A percentile compares a stretch with the other conserved stretches of the same genome.
Evolutionary conservation across 768 basidiomycete species (phyloP).

Genomic region (Grammothele lineata): DNA sequence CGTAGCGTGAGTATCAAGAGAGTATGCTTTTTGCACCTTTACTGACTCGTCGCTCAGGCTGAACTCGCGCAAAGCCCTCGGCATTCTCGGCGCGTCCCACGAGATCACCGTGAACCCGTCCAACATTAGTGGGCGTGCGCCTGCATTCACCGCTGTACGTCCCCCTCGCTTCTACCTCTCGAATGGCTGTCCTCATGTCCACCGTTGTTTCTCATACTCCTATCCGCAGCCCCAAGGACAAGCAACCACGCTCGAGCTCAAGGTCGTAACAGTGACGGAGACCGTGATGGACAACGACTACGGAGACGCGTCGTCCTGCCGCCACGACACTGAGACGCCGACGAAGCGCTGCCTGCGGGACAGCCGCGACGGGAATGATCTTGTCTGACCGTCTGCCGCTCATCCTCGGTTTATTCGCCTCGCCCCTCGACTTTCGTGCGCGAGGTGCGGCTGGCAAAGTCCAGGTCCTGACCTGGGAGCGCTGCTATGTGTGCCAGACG

Average conservation of each 20-base stretch:
- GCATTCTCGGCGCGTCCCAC: background rate
- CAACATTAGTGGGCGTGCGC: background rate
- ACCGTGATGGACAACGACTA: background rate
- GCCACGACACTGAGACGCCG: background rate
- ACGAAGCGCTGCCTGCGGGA: background rate
- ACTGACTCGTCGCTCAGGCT: background rate
- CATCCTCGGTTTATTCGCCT: too few species aligned
- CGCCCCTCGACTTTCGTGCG: too few species aligned
- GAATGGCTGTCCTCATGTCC: background rate
- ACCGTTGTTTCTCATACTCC: background rate
- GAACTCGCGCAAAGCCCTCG: conserved; percentile 2
- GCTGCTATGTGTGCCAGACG: too few species aligned
- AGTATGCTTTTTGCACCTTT: background rate
- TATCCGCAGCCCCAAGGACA: background rate
- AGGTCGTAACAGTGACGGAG: background rate
- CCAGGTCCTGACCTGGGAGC: too few species aligned
- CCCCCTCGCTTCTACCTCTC: background rate
- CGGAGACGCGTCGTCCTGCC: background rate
- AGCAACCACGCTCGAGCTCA: conserved; percentile 2
- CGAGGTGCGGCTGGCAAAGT: too few species aligned
- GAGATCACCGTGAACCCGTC: too few species aligned
- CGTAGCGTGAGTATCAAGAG: conserved; percentile 1
- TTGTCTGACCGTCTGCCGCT: too few species aligned
- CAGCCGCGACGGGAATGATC: background rate
- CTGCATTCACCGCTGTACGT: background rate